phyloP scores from a whole-genome alignment of 108 stramenopile genomes.

The Nitzschia putrida region DNA sequence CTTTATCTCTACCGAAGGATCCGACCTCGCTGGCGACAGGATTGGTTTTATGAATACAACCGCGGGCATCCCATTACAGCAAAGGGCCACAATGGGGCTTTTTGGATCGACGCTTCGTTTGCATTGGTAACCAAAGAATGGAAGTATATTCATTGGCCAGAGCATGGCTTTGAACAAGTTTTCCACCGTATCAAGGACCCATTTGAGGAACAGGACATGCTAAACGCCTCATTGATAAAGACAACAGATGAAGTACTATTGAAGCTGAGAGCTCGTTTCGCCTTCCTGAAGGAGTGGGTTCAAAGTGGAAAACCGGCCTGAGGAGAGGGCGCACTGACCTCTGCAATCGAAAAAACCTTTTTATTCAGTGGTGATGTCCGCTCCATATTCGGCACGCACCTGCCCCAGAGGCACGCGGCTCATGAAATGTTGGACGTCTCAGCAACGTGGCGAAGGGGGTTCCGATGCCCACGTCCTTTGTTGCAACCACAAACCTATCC shows the following conservation, averaged over 20 bases:
- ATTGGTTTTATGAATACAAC: conserved; percentile 79
- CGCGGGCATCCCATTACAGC: conserved; percentile 37
- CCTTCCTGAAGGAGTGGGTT: conserved; percentile 30
- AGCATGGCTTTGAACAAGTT: conserved; percentile 73
- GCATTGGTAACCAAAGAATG: conserved; percentile 76
- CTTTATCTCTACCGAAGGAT: conserved; percentile 45
- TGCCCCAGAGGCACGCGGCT: no score
- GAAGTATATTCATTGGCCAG: conserved; percentile 85
- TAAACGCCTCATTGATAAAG: conserved; percentile 29
- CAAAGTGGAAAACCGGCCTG: conserved; percentile 33
- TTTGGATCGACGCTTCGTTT: conserved; percentile 66
- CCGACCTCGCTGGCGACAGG: conserved; percentile 57
- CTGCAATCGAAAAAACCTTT: no score
- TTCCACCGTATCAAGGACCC: conserved; percentile 80
- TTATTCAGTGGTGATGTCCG: no score
- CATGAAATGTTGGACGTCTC: no score
- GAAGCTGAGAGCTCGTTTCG: conserved; percentile 29
- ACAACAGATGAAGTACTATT: conserved; percentile 30
- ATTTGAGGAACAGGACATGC: conserved; percentile 68
- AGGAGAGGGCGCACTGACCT: no score
- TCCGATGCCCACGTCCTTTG: no score
- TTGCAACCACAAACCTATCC: no score
- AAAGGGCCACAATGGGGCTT: conserved; percentile 17
- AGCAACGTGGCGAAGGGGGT: no score
- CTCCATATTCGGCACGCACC: no score